phyloP scores from a whole-genome alignment of 2,329 filamentous ascomycete genomes.

The Endoconidiophora laricicola region DNA sequence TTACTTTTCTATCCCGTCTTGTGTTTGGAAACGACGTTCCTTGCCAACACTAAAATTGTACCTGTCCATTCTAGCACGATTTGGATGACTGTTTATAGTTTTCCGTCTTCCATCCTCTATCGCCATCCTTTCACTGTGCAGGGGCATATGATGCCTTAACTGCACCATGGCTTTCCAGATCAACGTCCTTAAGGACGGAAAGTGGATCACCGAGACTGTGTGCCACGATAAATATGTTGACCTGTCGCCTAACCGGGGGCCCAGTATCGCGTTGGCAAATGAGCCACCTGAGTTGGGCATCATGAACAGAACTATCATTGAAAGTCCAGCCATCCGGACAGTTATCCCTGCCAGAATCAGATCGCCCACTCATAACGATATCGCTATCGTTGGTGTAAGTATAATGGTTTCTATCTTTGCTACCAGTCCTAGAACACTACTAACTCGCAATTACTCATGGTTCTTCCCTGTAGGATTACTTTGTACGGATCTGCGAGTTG shows the following conservation, averaged over 20 bases:
- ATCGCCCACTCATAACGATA: slow-evolving; percentile 54
- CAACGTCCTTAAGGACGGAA: slow-evolving; percentile 34
- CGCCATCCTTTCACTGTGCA: neutral
- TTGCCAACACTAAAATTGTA: no score
- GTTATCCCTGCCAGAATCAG: slow-evolving; percentile 69
- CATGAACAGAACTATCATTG: slow-evolving; percentile 60
- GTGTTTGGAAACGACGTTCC: no score
- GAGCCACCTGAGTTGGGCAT: slow-evolving; percentile 46
- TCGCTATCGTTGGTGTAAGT: slow-evolving; percentile 69
- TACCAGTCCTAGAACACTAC: neutral
- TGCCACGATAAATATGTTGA: slow-evolving; percentile 25
- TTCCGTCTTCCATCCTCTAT: no score
- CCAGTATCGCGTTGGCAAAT: slow-evolving; percentile 18
- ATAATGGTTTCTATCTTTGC: neutral
- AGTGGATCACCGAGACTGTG: slow-evolving; percentile 40
- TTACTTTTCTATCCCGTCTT: no score
- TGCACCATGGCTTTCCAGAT: slow-evolving; percentile 32
- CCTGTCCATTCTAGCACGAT: no score
- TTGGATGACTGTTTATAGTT: no score
- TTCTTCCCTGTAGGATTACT: slow-evolving; percentile 41
- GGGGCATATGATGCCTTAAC: neutral
- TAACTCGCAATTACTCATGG: neutral
- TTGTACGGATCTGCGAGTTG: slow-evolving; percentile 66
- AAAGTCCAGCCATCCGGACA: slow-evolving; percentile 58
- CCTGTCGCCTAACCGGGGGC: slow-evolving; percentile 15